Conservation (phyloP, 768 basidiomycete species). For the Lactifluus echinatus region DNA sequence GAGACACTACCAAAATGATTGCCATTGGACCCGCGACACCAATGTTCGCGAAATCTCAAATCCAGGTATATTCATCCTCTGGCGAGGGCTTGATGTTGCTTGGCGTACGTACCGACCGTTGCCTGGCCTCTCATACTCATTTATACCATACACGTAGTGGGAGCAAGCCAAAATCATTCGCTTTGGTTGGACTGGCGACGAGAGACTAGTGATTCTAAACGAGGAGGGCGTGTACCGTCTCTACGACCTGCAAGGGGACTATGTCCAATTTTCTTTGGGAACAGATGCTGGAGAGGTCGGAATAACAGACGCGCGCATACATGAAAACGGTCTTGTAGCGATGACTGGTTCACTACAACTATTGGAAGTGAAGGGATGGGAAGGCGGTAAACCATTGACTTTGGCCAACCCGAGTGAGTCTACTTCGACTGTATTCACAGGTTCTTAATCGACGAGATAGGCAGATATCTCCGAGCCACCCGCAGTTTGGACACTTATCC, state of each 20-base stretch:
- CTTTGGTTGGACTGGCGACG: conserved; percentile 80
- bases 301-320: conserved; percentile 75
- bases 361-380: conserved; percentile 86
- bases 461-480: conserved; percentile 72
- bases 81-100: conserved; percentile 62
- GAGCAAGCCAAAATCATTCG: conserved; percentile 76
- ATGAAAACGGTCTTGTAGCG: conserved; percentile 82
- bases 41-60: conserved; percentile 64
- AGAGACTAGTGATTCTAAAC: conserved; percentile 75
- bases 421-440: not conserved
- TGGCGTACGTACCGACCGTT: conserved; percentile 50
- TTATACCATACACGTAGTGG: conserved; percentile 52
- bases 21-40: conserved; percentile 53
- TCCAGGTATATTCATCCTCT: conserved; percentile 81
- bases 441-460: conserved; percentile 3
- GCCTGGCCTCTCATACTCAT: not conserved
- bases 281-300: conserved; percentile 75
- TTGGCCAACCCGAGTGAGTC: conserved; percentile 67
- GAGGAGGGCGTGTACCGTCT: conserved; percentile 89
- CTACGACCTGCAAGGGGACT: conserved; percentile 82
- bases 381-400: conserved; percentile 61
- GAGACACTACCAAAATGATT: conserved; percentile 74
- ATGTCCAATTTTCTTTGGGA: conserved; percentile 78
- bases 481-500: conserved; percentile 79
- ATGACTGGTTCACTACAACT: conserved; percentile 67